Conservation (phyloP, 371 early-diverging fungal genomes). For the Choanephora cucurbitarum region DNA sequence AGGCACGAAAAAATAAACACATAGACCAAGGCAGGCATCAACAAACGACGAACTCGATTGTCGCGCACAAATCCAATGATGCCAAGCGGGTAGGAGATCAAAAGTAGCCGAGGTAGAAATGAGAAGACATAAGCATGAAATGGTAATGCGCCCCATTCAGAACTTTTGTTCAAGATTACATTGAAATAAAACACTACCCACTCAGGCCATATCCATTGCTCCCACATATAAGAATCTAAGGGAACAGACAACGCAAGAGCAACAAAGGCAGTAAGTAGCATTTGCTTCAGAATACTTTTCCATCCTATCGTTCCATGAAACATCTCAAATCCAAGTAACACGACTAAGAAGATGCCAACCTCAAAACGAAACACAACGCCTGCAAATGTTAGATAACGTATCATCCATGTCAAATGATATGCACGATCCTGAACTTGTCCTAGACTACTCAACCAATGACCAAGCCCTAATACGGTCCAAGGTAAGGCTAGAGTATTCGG, state of each 20-base stretch:
- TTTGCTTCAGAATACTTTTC: conserved; percentile 20
- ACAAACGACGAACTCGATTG: conserved; percentile 51
- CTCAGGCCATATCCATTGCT: conserved; percentile 82
- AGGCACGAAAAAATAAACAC: conserved; percentile 71
- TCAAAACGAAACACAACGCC: conserved; percentile 86
- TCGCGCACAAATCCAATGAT: conserved; percentile 42
- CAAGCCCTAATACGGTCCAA: conserved; percentile 51
- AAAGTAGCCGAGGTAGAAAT: conserved; percentile 77
- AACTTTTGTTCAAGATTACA: conserved; percentile 72
- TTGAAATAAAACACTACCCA: conserved; percentile 85
- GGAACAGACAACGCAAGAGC: conserved; percentile 56
- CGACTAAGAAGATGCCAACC: conserved; percentile 55
- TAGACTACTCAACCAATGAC: conserved; percentile 40
- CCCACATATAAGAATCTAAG: conserved; percentile 90
- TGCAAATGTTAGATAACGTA: conserved; percentile 59
- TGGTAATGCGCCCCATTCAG: conserved; percentile 86
- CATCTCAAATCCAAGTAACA: conserved; percentile 45
- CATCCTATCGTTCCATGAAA: conserved; percentile 13
- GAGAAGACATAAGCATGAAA: conserved; percentile 71
- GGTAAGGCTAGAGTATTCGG: conserved; percentile 87
- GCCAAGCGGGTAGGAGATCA: conserved; percentile 70
- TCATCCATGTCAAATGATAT: conserved; percentile 48
- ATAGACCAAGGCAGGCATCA: conserved; percentile 61
- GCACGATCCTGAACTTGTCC: conserved; percentile 15
- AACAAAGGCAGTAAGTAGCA: conserved; percentile 33